Base-by-base conservation (phyloP, 768 basidiomycete species). In the Leccinellum rugosiceps region DNA sequence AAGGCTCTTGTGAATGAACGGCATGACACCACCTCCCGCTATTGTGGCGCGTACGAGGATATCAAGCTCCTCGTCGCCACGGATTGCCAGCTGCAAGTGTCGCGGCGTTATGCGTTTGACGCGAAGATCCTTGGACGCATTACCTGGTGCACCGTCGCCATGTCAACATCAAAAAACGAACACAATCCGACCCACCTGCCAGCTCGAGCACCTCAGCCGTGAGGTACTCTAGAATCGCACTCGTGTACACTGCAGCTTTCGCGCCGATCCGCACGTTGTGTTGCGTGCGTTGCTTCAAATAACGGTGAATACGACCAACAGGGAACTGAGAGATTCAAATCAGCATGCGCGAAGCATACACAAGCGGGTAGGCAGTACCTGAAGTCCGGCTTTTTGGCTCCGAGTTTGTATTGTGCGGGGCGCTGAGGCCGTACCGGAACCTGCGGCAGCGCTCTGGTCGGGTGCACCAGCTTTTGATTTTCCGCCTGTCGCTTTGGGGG, bases 41-140 rank as follows among this genome's bases (percentile, higher is more conserved):
- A 97, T 96, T 4, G 95, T 97, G 4, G 94, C 95, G 53, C 87
- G 85, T 28, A 98, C 94, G 58, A 98, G 85, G 17, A 85, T 88
- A 70, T 98, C 95, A n/a, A 98, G 86, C 69, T 98, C 95, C 73
- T 97, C 94, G 72, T 98, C 95, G 32, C 95, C 95, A 59, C 94
- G 89, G 62, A 98, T 98, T 26, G 95, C 95, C 28, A 97, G 84
- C 72, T 97, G 95, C 62, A 98, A 74, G 76, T 98, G 95, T 64
- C 95, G 88, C 17, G 95, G 95, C 0, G 93, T 96, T 71, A 98
- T 95, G 73, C 95, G 92, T 74, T 97, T 98, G 48, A 96, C 94
- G 50, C 90, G 85, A n/a, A 97, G 82, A 77, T 98, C 95, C 69
- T 97, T 96, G 3, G 94, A 96, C 28, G 95, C 95, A 72, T 98